These are phyloP conservation scores for Fraxinus platypoda DNA, from an alignment of 305 asterid genomes.

Conservation along the genomic window DNA sequence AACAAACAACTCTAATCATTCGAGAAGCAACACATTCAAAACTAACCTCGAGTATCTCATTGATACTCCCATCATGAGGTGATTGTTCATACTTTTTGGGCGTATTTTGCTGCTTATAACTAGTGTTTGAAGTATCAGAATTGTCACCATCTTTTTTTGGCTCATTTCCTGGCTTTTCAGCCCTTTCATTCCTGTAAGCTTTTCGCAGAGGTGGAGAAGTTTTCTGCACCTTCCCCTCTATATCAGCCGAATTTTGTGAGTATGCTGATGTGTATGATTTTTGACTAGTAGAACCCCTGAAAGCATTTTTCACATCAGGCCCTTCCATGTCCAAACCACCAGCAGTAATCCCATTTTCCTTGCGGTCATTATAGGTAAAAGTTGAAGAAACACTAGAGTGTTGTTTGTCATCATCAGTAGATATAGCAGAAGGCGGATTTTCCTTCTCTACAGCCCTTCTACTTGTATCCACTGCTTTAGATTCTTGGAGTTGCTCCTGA, in stretches of 20 bases:
- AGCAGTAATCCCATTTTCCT: conserved; percentile 47
- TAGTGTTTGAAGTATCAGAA: conserved; percentile 41
- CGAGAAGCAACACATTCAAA: conserved; percentile 5
- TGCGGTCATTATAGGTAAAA: conserved; percentile 46
- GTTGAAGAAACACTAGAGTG: conserved; percentile 47
- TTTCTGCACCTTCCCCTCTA: conserved; percentile 80
- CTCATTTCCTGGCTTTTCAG: conserved; percentile 55
- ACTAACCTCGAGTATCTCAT: conserved; percentile 86
- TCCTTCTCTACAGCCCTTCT: conserved; percentile 61
- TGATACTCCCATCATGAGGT: conserved; percentile 59
- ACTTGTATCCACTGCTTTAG: conserved; percentile 49
- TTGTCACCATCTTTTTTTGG: conserved; percentile 47
- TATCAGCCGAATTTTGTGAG: conserved; percentile 51
- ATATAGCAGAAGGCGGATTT: conserved; percentile 34
- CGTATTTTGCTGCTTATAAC: conserved; percentile 39
- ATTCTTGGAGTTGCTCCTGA: conserved; percentile 53
- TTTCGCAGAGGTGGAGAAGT: conserved; percentile 81
- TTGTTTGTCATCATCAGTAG: conserved; percentile 50
- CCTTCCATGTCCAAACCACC: conserved; percentile 45
- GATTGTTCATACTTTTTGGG: conserved; percentile 41
- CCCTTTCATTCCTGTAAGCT: conserved; percentile 59
- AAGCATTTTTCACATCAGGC: conserved; percentile 39
- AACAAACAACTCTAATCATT: background rate
- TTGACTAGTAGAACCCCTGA: conserved; percentile 51
- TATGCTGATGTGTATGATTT: conserved; percentile 39